Percentiles rank a stretch among this genome's conserved stretches.
Evolutionary conservation across 176 grass and related monocot species (phyloP).

Genomic region (Themeda triandra): DNA sequence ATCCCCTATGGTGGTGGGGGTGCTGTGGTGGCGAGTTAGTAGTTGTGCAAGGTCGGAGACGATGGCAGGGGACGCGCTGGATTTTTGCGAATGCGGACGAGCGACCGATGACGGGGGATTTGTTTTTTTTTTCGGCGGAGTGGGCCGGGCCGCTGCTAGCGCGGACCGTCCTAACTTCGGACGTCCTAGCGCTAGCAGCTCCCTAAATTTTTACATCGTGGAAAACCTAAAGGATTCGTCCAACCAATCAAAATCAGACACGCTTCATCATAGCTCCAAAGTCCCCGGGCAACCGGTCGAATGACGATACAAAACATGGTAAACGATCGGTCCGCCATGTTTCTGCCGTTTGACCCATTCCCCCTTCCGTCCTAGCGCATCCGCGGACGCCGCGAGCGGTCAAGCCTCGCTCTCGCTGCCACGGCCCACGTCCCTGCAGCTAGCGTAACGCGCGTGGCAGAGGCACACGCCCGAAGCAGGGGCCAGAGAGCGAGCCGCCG

Average conservation of each 20-base stretch:
- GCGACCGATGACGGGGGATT: too few relatives aligned
- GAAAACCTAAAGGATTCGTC: background rate
- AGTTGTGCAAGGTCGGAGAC: too few relatives aligned
- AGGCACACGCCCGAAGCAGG: background rate
- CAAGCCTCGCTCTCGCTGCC: background rate
- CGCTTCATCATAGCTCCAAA: background rate
- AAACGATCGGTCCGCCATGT: background rate
- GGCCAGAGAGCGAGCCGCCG: background rate
- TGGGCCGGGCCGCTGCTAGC: too few relatives aligned
- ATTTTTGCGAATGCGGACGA: too few relatives aligned
- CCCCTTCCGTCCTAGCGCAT: background rate
- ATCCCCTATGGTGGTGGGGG: too few relatives aligned
- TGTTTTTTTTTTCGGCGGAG: too few relatives aligned
- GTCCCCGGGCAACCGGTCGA: constrained; percentile 24
- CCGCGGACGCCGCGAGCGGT: too few relatives aligned
- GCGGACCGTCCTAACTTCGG: too few relatives aligned
- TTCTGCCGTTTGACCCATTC: constrained; percentile 8
- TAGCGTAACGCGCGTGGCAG: background rate
- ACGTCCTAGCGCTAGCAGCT: too few relatives aligned
- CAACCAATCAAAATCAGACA: background rate
- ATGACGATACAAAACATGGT: background rate
- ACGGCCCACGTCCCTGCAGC: background rate
- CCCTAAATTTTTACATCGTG: too few relatives aligned
- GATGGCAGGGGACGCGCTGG: too few relatives aligned
- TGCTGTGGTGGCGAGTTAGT: too few relatives aligned